Evolutionary conservation across 192 early-diverging fungal genomes (phyloP), one percentile per base, ranked within the genome.

Genomic region (Backusella mclennaniae): DNA sequence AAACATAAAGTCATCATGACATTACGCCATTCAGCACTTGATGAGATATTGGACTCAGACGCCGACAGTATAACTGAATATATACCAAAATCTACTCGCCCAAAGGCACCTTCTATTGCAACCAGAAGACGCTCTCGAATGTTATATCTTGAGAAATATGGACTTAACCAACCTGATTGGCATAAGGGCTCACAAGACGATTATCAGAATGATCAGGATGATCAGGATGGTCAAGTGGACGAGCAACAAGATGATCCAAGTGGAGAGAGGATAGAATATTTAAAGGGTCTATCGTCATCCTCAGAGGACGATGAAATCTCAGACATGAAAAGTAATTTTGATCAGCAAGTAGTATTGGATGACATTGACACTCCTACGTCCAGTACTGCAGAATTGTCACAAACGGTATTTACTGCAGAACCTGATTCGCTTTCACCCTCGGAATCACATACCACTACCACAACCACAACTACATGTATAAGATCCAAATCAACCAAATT

Each of bases 91-190:
- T 7, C 26, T 7, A 19, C 26, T 29, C 70, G 39, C 8, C 23
- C 41, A 71, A 29, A 49, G 29, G 42, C 39, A 35, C 36, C 39
- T 44, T 46, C 70, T 11, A 49, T 71, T 6, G 41, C 41, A 5
- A 63, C 74, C 6, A 38, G 66, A 42, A n/a, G 74, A 35, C 75
- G 74, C 44, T 79, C 78, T 46, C 73, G 69, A 71, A 35, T 75
- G 36, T 23, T 79, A 15, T 79, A 79, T 36, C 36, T 69, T 3
- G 78, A 79, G 67, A 74, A 75, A 38, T 79, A 79, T 72, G 78
- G 78, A 17, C 46, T 79, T 5, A 75, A 49, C 1, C 52, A 74
- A 52, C 59, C 78, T 26, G 75, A 67, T 21, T 76, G 75, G 75
- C 68, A 76, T 74, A 56, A 56, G 23, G 53, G 53, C 35, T 39